Conservation (phyloP, 179 eudicot species). For the Patellifolia procumbens region DNA sequence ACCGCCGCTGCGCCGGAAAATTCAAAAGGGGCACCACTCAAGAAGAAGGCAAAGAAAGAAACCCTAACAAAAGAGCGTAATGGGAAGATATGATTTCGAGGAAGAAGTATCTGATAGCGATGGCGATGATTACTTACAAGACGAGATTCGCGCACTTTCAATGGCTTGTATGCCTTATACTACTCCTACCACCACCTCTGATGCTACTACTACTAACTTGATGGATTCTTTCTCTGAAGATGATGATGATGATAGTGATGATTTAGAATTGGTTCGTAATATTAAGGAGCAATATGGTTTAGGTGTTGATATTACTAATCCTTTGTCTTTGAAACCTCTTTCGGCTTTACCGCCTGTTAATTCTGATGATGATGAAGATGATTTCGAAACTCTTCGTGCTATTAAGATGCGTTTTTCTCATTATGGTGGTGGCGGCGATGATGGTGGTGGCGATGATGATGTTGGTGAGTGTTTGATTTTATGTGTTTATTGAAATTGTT, state of each 20-base stretch:
- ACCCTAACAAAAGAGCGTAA: too few relatives aligned
- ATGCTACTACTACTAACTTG: background rate
- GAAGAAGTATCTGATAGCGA: conserved; percentile 10
- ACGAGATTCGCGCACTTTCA: conserved; percentile 14
- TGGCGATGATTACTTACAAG: conserved; percentile 10
- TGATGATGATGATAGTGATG: conserved; percentile 45
- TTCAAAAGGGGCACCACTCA: too few relatives aligned
- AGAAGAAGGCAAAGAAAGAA: too few relatives aligned
- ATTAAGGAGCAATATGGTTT: conserved; percentile 47
- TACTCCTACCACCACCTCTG: background rate
- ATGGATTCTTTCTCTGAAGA: background rate
- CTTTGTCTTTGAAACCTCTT: conserved; percentile 48
- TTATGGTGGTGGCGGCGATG: conserved; percentile 26
- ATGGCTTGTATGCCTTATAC: conserved; percentile 7
- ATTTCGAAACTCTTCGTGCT: conserved; percentile 68
- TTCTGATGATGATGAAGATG: conserved; percentile 71
- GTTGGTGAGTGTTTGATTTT: too few relatives aligned
- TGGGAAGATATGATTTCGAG: conserved; percentile 6
- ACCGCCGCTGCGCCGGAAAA: too few relatives aligned
- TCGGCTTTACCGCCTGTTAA: conserved; percentile 40
- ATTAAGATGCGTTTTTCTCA: conserved; percentile 62
- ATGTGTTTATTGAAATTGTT: too few relatives aligned
- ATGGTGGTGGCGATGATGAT: conserved; percentile 34
- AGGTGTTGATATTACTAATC: conserved; percentile 26
- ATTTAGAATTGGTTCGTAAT: conserved; percentile 53